Conservation (phyloP, 768 basidiomycete species). For the Galerina marginata region DNA sequence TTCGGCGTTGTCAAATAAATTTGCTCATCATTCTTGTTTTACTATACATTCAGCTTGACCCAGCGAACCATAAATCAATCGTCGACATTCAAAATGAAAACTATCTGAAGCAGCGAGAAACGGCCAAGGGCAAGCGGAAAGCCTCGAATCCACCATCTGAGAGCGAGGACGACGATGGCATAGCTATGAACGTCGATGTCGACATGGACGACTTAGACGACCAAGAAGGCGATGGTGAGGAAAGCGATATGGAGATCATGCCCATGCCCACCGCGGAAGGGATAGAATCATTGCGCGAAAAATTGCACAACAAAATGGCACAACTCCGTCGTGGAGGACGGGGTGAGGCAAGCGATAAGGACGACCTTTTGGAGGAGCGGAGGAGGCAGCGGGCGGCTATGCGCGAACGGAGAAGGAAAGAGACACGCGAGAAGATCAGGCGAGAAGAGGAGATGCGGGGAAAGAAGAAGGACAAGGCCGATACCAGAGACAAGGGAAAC, state of each 20-base stretch:
- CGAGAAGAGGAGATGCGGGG: slow-evolving; percentile 64
- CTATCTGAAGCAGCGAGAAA: slow-evolving; percentile 24
- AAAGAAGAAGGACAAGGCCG: slow-evolving; percentile 49
- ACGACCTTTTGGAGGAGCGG: slow-evolving; percentile 84
- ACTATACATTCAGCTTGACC: slow-evolving; percentile 73
- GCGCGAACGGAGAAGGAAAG: slow-evolving; percentile 84
- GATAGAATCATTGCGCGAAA: slow-evolving; percentile 68
- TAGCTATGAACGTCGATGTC: slow-evolving; percentile 46
- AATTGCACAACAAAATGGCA: slow-evolving; percentile 77
- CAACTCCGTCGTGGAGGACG: slow-evolving; percentile 55
- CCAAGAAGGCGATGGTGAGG: slow-evolving; percentile 31
- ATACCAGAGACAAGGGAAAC: slow-evolving; percentile 46
- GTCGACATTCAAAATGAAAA: slow-evolving; percentile 76
- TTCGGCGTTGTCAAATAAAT: slow-evolving; percentile 5
- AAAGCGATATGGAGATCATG: slow-evolving; percentile 41
- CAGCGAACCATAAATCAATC: slow-evolving; percentile 79
- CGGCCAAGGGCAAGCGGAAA: slow-evolving; percentile 54
- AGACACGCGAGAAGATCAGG: slow-evolving; percentile 82
- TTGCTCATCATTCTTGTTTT: slow-evolving; percentile 8
- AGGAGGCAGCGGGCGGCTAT: slow-evolving; percentile 78
- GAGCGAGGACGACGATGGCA: slow-evolving; percentile 38
- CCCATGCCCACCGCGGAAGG: slow-evolving; percentile 72
- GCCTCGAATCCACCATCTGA: slow-evolving; percentile 36
- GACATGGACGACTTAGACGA: slow-evolving; percentile 42
- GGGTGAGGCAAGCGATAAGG: slow-evolving; percentile 65